Conservation (phyloP, 768 basidiomycete species). For the Collybia nuda region DNA sequence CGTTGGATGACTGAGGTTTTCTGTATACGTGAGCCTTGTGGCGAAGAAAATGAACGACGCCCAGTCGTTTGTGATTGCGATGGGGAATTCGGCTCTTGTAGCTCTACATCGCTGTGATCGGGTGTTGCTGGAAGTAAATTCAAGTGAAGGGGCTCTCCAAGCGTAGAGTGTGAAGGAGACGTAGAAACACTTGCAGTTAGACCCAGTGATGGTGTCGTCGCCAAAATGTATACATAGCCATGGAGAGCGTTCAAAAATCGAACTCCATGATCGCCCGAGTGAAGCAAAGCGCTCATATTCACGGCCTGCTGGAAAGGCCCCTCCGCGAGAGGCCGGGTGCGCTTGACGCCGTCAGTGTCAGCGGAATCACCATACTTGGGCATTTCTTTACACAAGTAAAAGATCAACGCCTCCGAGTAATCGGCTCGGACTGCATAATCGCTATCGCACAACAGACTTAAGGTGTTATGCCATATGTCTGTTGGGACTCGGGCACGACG, state of each 20-base stretch:
- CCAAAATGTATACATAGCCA: slow-evolving; percentile 78
- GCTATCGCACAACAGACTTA: slow-evolving; percentile 79
- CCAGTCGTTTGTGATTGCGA: slow-evolving; percentile 32
- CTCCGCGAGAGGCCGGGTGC: slow-evolving; percentile 44
- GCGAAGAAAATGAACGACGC: slow-evolving; percentile 45
- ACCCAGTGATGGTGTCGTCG: slow-evolving; percentile 67
- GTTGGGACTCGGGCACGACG: slow-evolving; percentile 69
- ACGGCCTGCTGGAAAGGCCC: slow-evolving; percentile 46
- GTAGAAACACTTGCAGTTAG: slow-evolving; percentile 37
- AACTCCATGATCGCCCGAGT: slow-evolving; percentile 58
- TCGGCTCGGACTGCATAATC: slow-evolving; percentile 79
- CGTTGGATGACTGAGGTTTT: slow-evolving; percentile 57
- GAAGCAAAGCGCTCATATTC: slow-evolving; percentile 46
- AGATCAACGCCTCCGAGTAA: slow-evolving; percentile 70
- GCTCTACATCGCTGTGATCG: slow-evolving; percentile 21
- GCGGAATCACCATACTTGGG: slow-evolving; percentile 55
- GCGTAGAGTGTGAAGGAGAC: slow-evolving; percentile 36
- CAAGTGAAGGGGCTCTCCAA: slow-evolving; percentile 23
- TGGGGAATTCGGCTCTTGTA: slow-evolving; percentile 24
- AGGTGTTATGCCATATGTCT: slow-evolving; percentile 89
- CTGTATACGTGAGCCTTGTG: slow-evolving; percentile 48
- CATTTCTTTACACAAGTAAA: slow-evolving; percentile 78
- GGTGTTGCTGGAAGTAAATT: slow-evolving; percentile 31
- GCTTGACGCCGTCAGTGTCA: slow-evolving; percentile 46
- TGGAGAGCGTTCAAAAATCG: slow-evolving; percentile 80